These are phyloP conservation scores for Fusarium irregulare DNA, from an alignment of 2,329 filamentous ascomycete species.

Conservation along the genomic window DNA sequence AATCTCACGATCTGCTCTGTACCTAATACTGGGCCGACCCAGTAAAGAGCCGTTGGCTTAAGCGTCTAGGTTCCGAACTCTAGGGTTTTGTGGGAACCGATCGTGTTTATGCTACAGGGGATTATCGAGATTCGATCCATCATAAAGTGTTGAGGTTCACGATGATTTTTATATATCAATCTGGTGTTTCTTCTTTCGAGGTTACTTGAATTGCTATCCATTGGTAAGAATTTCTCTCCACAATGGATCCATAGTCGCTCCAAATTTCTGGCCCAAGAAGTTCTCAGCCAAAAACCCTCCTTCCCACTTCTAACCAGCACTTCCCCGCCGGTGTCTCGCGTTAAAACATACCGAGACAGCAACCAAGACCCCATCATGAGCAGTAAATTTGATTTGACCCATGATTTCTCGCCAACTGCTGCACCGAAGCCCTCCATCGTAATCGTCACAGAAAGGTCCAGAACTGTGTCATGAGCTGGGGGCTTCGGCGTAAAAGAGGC, in stretches of 20 bases:
- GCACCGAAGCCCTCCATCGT: slow-evolving; percentile 5
- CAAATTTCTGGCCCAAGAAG: neutral
- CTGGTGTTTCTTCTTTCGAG: slow-evolving; percentile 2
- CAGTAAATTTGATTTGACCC: slow-evolving; percentile 16
- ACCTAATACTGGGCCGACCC: neutral
- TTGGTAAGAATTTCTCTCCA: neutral
- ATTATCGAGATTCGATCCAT: neutral
- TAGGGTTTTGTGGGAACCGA: slow-evolving; percentile 30
- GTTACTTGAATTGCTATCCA: neutral
- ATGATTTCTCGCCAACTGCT: slow-evolving; percentile 13
- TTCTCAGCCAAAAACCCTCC: slow-evolving; percentile 3
- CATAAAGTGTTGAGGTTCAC: neutral
- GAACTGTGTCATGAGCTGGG: slow-evolving; percentile 7
- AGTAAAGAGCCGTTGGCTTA: slow-evolving; percentile 31
- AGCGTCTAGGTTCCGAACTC: slow-evolving; percentile 9
- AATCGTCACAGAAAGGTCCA: neutral
- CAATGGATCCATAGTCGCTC: neutral
- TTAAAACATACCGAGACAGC: slow-evolving; percentile 41
- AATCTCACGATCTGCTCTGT: slow-evolving; percentile 18
- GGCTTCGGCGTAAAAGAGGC: slow-evolving; percentile 15
- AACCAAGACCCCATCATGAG: slow-evolving; percentile 13
- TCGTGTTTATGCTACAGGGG: neutral
- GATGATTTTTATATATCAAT: neutral
- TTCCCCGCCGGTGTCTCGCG: slow-evolving; percentile 43
- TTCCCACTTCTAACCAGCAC: slow-evolving; percentile 1